Percentiles rank a stretch among this genome's conserved stretches.
These are phyloP conservation scores for Geotrichum reessii DNA, from an alignment of 1,139 yeast species.

Conservation along the genomic window DNA sequence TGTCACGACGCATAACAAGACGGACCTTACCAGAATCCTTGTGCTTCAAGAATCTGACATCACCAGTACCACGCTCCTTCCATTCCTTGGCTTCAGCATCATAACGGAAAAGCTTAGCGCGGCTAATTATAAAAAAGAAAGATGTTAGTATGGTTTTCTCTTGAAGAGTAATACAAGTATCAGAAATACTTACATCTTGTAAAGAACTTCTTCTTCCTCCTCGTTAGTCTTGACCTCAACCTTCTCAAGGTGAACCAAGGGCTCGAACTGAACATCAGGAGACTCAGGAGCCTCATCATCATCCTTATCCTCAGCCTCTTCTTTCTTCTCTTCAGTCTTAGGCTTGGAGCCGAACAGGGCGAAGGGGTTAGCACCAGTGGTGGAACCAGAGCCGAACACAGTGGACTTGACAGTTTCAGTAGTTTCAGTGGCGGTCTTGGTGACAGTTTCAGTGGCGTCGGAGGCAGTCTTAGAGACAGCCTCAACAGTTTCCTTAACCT, in stretches of 20 bases:
- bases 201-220: constrained; percentile 86
- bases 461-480: constrained; percentile 55
- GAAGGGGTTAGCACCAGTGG: constrained; percentile 68
- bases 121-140: constrained; percentile 24
- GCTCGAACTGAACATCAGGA: constrained; percentile 94
- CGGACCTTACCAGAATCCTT: constrained; percentile 75
- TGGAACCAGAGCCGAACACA: constrained; percentile 34
- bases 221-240: constrained; percentile 97
- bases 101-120: constrained; percentile 94
- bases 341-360: constrained; percentile 83
- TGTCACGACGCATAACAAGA: constrained; percentile 96
- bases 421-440: constrained; percentile 18
- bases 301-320: constrained; percentile 36
- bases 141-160: neutral
- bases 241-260: constrained; percentile 87
- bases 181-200: constrained; percentile 49
- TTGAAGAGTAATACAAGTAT: constrained; percentile 23
- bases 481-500: constrained; percentile 15
- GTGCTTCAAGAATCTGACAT: constrained; percentile 90
- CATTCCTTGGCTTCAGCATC: constrained; percentile 75
- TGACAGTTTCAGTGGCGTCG: constrained; percentile 18
- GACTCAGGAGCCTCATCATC: constrained; percentile 75
- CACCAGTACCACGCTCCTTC: constrained; percentile 99
- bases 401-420: constrained; percentile 20
- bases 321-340: constrained; percentile 48